phyloP scores from a whole-genome alignment of 441 rosid genomes.

The Dalechampia spathulata region DNA sequence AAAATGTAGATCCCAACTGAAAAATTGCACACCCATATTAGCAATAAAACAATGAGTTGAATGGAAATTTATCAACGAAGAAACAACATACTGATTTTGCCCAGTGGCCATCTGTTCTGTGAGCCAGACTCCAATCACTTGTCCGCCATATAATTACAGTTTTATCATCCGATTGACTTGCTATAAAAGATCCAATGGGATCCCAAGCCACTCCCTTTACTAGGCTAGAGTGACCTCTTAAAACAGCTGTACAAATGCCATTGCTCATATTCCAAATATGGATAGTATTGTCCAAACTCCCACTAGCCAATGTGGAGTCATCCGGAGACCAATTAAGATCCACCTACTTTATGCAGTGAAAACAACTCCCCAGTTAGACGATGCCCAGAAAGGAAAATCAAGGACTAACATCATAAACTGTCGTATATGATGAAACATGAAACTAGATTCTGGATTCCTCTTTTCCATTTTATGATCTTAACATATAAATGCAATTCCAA shows the following conservation, averaged over 20 bases:
- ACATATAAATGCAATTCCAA: not conserved
- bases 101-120: slow-evolving; percentile 98
- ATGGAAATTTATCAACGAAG: slow-evolving; percentile 6
- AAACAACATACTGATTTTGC: slow-evolving; percentile 72
- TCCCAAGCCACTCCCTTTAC: slow-evolving; percentile 99
- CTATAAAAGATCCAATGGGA: slow-evolving; percentile 94
- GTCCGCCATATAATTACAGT: slow-evolving; percentile 98
- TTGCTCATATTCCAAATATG: slow-evolving; percentile 92
- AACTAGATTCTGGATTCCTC: not conserved
- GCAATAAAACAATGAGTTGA: slow-evolving; percentile 10
- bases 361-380: slow-evolving; percentile 37
- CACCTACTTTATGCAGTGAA: slow-evolving; percentile 87
- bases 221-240: slow-evolving; percentile 91
- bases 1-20: slow-evolving; percentile 97
- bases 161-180: slow-evolving; percentile 98
- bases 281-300: slow-evolving; percentile 92
- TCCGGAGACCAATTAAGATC: slow-evolving; percentile 99
- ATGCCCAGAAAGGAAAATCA: slow-evolving; percentile 9
- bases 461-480: not conserved
- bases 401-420: slow-evolving; percentile 3
- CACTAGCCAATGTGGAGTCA: slow-evolving; percentile 90
- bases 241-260: slow-evolving; percentile 94
- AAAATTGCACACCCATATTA: slow-evolving; percentile 23
- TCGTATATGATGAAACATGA: not conserved
- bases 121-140: slow-evolving; percentile 95